These are phyloP conservation scores for Hirsutella thompsonii DNA, from an alignment of 2,329 filamentous ascomycete species.

Conservation along the genomic window DNA sequence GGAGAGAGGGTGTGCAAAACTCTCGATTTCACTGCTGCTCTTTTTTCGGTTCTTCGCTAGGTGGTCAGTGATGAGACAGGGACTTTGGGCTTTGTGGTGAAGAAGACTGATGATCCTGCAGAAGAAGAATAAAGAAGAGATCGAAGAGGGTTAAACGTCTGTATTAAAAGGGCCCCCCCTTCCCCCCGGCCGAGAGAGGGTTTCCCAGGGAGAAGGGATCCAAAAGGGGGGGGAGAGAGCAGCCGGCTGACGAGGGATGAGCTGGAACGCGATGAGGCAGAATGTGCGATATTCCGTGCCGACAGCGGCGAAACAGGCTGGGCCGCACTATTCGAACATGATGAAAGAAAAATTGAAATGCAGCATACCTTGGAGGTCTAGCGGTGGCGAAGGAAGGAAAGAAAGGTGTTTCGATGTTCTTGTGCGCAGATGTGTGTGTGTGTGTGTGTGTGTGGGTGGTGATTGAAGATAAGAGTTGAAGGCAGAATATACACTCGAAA, in stretches of 20 bases:
- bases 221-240: neutral
- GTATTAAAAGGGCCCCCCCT: neutral
- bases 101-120: no score
- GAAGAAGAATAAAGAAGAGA: no score
- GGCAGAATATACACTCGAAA: no score
- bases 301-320: neutral
- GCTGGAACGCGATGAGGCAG: conserved; percentile 2
- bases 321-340: neutral
- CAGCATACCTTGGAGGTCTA: neutral
- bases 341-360: neutral
- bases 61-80: neutral
- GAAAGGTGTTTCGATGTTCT: neutral
- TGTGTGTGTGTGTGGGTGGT: no score
- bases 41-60: no score
- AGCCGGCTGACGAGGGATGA: neutral
- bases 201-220: neutral
- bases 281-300: conserved; percentile 2
- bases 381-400: neutral
- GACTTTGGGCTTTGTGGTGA: no score
- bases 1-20: no score
- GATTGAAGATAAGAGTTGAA: no score
- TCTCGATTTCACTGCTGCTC: no score
- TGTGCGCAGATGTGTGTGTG: no score
- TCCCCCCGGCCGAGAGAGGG: neutral
- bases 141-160: no score